Base-by-base conservation (phyloP, 768 basidiomycete species). In the Tulasnella sp. region DNA sequence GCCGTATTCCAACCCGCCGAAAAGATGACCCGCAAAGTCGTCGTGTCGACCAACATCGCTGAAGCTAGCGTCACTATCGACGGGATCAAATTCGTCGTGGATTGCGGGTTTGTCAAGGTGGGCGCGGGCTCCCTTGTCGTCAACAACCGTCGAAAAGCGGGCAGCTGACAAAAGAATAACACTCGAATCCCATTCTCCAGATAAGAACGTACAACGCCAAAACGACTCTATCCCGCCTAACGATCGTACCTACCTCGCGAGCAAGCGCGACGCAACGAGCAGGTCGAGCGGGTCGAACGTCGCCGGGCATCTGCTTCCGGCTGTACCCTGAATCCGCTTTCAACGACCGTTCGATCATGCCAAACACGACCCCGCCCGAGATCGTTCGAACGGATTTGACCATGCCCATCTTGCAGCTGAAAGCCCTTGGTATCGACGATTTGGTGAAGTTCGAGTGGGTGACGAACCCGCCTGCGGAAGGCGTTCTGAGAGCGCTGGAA, bases 21-120 rank as follows among this genome's bases (percentile, higher is more conserved):
- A n/a, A 88, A 89, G 44, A 93, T 94, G 72, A 91, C 89, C 3
- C 90, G 98, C 78, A 99, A 99, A 85, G 92, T 98, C 76, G 92
- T 99, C 76, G 90, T 98, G 41, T 90, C 95, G 4, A 99, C 98
- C 0, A 99, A 99, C 85, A 97, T 99, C 75, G 98, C 98, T 22
- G 98, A 99, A 86, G 94, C 98, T 22, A 96, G 95, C 84, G 94
- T 99, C 34, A 99, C 98, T 0, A 98, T 99, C 80, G 96, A 98
- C 60, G 96, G 97, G 3, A 92, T 99, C 81, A 93, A 93, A 82
- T 99, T 92, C 84, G 97, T 99, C 20, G 89, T 99, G 3, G 98
- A 99, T 84, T 92, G 92, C 80, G 98, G 98, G 22, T 96, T 96
- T 84, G 97, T 98, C 82, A 99, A 99, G 90, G 96, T 95, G n/a